Conservation (phyloP, 2,329 filamentous ascomycete species). For the Paradendryphiella salina region DNA sequence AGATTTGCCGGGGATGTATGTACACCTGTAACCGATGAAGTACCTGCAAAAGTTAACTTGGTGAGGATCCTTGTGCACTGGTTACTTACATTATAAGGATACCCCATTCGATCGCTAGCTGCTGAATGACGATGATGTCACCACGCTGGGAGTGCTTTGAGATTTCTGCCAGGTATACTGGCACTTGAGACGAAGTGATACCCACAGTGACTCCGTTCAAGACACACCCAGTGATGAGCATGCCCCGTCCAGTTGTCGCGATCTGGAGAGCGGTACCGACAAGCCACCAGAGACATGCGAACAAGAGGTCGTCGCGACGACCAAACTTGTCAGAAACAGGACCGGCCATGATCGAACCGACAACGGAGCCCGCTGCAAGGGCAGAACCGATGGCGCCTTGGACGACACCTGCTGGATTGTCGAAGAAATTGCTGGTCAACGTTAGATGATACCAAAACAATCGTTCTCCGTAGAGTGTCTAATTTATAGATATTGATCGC, state of each 20-base stretch:
- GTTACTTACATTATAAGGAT: constrained; percentile 44
- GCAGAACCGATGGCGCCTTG: constrained; percentile 57
- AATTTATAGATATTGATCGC: constrained; percentile 24
- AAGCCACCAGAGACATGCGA: constrained; percentile 58
- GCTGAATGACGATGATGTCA: constrained; percentile 70
- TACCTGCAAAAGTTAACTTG: constrained; percentile 39
- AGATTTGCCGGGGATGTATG: constrained; percentile 35
- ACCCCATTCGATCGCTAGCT: constrained; percentile 73
- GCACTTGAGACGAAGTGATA: constrained; percentile 70
- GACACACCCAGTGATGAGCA: constrained; percentile 72
- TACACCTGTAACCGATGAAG: constrained; percentile 43
- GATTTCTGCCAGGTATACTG: constrained; percentile 70
- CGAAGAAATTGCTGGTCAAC: constrained; percentile 49
- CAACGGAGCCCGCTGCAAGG: constrained; percentile 71
- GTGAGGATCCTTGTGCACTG: neutral
- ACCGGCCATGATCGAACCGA: constrained; percentile 64
- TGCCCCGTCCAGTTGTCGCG: constrained; percentile 66
- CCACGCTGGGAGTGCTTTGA: constrained; percentile 64
- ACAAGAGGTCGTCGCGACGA: constrained; percentile 58
- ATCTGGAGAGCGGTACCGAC: constrained; percentile 66
- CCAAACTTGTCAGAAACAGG: constrained; percentile 62
- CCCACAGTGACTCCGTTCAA: constrained; percentile 75
- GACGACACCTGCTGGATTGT: constrained; percentile 53
- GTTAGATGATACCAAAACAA: neutral
- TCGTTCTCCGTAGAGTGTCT: neutral